Evolutionary conservation across 192 early-diverging fungal genomes (phyloP).

Genomic region (Ambispora gerdemannii): DNA sequence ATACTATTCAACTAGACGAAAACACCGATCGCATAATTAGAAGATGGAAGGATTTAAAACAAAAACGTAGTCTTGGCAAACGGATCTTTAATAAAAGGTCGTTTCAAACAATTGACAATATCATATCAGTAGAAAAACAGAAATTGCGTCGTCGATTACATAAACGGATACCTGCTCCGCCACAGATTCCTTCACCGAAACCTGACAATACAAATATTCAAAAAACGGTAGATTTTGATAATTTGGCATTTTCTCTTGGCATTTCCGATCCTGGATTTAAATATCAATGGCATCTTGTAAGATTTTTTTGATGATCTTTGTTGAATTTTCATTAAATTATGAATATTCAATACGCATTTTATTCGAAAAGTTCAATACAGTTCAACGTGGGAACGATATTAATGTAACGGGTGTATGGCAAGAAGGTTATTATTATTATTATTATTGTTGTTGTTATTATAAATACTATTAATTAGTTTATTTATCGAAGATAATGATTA

Average conservation of each 20-base stretch:
- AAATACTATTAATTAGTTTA: too few species aligned
- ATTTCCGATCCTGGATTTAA: slow-evolving; percentile 74
- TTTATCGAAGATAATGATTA: too few species aligned
- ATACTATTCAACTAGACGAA: background rate
- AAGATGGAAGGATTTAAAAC: slow-evolving; percentile 31
- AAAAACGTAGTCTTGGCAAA: background rate
- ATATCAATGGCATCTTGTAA: slow-evolving; percentile 82
- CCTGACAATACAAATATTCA: slow-evolving; percentile 19
- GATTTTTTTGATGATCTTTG: slow-evolving; percentile 8
- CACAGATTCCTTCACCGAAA: slow-evolving; percentile 26
- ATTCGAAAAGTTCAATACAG: slow-evolving; percentile 49
- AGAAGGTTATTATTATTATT: slow-evolving; percentile 55
- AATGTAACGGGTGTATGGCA: slow-evolving; percentile 93
- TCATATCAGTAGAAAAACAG: slow-evolving; percentile 40
- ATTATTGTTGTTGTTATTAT: too few species aligned
- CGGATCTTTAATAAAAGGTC: slow-evolving; percentile 20
- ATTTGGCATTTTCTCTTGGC: slow-evolving; percentile 39
- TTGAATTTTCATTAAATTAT: background rate
- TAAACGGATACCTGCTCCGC: slow-evolving; percentile 31
- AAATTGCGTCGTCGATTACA: slow-evolving; percentile 35
- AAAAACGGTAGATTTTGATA: slow-evolving; percentile 27
- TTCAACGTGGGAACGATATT: slow-evolving; percentile 71
- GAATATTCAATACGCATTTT: background rate
- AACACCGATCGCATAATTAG: slow-evolving; percentile 42
- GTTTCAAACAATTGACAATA: background rate